Conservation (phyloP, 2,329 filamentous ascomycete genomes). For the Penicillium corylophilum region DNA sequence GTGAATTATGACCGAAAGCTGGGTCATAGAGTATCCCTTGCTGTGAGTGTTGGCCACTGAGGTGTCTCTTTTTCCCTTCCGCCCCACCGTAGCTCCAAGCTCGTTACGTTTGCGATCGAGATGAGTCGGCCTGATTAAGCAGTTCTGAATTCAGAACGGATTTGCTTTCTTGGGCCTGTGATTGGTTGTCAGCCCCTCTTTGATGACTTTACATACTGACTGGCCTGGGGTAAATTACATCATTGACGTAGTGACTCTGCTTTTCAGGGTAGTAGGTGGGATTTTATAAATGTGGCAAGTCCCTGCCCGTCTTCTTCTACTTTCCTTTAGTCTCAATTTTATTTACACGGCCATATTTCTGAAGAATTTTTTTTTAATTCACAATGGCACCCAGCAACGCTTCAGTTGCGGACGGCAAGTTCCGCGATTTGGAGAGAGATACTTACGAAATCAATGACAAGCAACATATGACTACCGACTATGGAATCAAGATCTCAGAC, state of each 20-base stretch:
- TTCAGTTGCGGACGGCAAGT: conserved; percentile 46
- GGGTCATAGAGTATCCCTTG: not conserved
- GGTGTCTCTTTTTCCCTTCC: too few relatives aligned
- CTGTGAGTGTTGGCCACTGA: not conserved
- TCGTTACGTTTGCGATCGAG: not conserved
- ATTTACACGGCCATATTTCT: too few relatives aligned
- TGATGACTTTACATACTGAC: too few relatives aligned
- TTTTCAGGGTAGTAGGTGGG: not conserved
- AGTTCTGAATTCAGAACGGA: conserved; percentile 1
- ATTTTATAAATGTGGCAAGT: not conserved
- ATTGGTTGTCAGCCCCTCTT: not conserved
- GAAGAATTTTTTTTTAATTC: too few relatives aligned
- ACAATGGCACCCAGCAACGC: conserved; percentile 15
- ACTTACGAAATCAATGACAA: conserved; percentile 60
- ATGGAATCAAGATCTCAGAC: conserved; percentile 69
- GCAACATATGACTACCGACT: conserved; percentile 70
- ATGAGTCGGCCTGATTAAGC: conserved; percentile 1
- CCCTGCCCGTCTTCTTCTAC: not conserved
- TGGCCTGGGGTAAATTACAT: conserved; percentile 11
- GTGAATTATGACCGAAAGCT: not conserved
- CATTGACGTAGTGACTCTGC: conserved; percentile 5
- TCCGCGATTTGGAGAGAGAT: conserved; percentile 59
- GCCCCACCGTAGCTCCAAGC: not conserved
- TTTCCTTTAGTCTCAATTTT: not conserved
- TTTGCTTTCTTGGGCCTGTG: not conserved